Percentiles rank a stretch among this genome's conserved stretches.
These are phyloP conservation scores for Hymenoscyphus fraxineus DNA, from an alignment of 2,329 filamentous ascomycete species.

Conservation along the genomic window DNA sequence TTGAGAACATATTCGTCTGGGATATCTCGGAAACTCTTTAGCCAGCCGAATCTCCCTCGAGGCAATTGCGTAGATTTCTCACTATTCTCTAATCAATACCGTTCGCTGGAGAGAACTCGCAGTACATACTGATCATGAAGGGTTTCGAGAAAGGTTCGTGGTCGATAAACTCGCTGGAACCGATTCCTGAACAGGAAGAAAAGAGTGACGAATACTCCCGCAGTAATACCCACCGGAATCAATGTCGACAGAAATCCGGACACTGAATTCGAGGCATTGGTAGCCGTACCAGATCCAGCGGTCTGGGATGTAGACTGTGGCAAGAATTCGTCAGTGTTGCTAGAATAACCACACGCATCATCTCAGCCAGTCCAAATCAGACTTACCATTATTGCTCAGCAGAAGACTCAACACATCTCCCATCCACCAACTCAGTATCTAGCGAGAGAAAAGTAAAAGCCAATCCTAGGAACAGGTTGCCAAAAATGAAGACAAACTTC, in stretches of 20 bases:
- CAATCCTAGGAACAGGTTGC: not conserved
- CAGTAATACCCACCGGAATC: slow-evolving; percentile 42
- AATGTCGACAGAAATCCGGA: slow-evolving; percentile 46
- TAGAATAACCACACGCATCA: not conserved
- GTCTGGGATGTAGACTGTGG: slow-evolving; percentile 5
- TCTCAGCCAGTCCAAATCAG: not conserved
- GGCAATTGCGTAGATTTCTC: slow-evolving; percentile 58
- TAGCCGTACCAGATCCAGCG: slow-evolving; percentile 9
- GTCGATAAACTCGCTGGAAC: slow-evolving; percentile 48
- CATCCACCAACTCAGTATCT: not conserved
- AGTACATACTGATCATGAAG: slow-evolving; percentile 39
- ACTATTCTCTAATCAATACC: slow-evolving; percentile 33
- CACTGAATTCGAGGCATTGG: slow-evolving; percentile 16
- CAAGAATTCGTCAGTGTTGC: not conserved
- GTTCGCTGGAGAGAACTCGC: not conserved
- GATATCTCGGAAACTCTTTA: slow-evolving; percentile 59
- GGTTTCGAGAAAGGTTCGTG: slow-evolving; percentile 49
- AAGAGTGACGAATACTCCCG: slow-evolving; percentile 38
- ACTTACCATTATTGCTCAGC: not conserved
- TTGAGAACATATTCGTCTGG: slow-evolving; percentile 77
- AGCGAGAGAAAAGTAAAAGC: not conserved
- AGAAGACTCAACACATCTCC: not conserved
- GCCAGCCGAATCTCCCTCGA: slow-evolving; percentile 60
- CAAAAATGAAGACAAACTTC: not conserved
- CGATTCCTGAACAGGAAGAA: slow-evolving; percentile 48